Evolutionary conservation across 202 grass and related monocot genomes (phyloP), one percentile per base, ranked within the genome.

Genomic region (Setaria italica): DNA sequence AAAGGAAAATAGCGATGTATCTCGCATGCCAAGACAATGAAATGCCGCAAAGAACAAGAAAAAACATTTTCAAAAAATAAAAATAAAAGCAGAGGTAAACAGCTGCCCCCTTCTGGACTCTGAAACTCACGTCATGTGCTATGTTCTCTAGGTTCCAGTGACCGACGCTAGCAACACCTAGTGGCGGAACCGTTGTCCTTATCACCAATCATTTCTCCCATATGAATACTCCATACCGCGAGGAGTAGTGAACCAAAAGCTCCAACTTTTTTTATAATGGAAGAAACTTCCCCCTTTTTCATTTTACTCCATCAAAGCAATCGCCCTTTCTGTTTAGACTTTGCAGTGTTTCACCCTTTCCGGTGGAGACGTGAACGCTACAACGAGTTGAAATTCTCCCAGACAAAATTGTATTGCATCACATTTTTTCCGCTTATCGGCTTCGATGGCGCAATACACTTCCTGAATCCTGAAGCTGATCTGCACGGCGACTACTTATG

Each of bases 91-190:
- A 5, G 48, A 73, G 54, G 71, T 41, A 66, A 76, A 14, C 30
- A 85, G 80, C 21, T 70, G 55, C 41, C 25, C 20, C 17, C 9
- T 67, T 55, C 30, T 73, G 16, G 74, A 11, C 68, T 80, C 74
- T 79, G 59, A 37, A 80, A 80, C 70, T 80, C 49, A 80, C 80
- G 68, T 54, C 67, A 45, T 74, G 47, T 34, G n/a, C n/a, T 25
- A 1, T 46, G 42, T 34, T 54, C 53, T 34, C 19, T 51, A n/a
- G 17, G 42, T 29, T 62, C 63, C 15, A 16, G 25, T 51, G 70
- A 63, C 49, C 69, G 50, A 74, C 42, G 84, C 41, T 62, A 75
- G 20, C 75, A 87, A 79, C 79, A 78, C 43, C 43, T 46, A 86
- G 43, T 19, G 48, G 76, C 47, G 11, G 20, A 56, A 62, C 70